Conservation (phyloP, 2,329 filamentous ascomycete genomes). For the Celoporthe dispersa region DNA sequence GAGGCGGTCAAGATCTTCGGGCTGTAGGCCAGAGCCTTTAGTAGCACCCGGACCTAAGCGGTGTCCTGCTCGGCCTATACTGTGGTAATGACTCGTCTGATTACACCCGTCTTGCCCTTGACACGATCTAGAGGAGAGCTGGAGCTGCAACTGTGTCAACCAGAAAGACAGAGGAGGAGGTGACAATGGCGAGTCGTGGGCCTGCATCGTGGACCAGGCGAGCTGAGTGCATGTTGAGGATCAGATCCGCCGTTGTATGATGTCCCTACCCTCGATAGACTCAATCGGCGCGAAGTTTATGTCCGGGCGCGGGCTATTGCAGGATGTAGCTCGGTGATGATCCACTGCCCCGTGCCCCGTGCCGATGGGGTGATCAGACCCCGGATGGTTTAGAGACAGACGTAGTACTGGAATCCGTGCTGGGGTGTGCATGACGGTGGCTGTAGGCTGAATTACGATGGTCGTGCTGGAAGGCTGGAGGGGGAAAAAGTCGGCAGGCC, state of each 20-base stretch:
- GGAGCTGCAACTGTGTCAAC: background rate
- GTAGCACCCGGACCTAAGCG: background rate
- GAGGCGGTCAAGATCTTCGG: constrained; percentile 11
- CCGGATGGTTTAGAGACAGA: background rate
- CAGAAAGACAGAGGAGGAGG: background rate
- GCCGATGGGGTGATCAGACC: background rate
- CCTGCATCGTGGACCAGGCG: background rate
- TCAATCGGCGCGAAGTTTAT: background rate
- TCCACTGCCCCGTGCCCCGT: background rate
- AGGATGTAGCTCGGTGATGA: background rate
- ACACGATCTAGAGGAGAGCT: background rate
- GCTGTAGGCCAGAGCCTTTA: constrained; percentile 4
- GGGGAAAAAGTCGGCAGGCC: background rate
- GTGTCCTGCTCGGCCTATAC: background rate
- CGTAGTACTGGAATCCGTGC: background rate
- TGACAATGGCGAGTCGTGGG: background rate
- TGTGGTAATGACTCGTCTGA: background rate
- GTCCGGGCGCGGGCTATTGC: background rate
- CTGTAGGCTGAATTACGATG: background rate
- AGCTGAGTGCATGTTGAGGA: background rate
- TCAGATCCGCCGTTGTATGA: constrained; percentile 1
- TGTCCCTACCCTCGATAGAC: background rate
- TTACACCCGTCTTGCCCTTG: background rate
- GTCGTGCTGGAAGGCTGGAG: background rate
- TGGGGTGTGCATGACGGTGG: background rate